A percentile compares a stretch with the other conserved stretches of the same genome.
These are phyloP conservation scores for Yarrowia deformans DNA, from an alignment of 805 yeast species.

Conservation along the genomic window DNA sequence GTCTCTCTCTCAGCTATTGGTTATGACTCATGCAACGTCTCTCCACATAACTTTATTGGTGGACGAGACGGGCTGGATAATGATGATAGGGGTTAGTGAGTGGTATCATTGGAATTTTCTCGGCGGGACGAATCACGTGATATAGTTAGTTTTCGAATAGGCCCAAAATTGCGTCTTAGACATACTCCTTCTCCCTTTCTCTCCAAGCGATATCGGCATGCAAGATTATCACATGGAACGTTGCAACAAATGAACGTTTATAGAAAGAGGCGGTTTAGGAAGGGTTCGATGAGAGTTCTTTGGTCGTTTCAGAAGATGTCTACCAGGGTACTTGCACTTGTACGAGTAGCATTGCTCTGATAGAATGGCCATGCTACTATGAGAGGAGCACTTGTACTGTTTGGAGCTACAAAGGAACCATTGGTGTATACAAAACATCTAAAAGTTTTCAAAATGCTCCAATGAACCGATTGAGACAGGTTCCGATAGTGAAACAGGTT, in stretches of 20 bases:
- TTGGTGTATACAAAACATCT: no score
- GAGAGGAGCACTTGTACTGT: no score
- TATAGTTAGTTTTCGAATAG: neutral
- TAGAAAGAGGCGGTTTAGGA: no score
- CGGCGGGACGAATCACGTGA: neutral
- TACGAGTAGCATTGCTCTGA: no score
- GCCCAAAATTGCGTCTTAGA: neutral
- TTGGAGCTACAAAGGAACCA: no score
- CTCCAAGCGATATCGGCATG: constrained; percentile 36
- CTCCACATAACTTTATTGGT: constrained; percentile 13
- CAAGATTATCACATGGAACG: constrained; percentile 5
- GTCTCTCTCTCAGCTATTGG: neutral
- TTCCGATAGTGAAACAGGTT: no score
- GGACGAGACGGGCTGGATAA: neutral
- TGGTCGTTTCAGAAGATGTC: no score
- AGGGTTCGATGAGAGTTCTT: no score
- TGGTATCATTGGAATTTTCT: neutral
- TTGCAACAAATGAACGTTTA: neutral
- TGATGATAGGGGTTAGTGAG: neutral
- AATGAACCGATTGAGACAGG: no score
- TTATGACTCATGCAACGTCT: constrained; percentile 24
- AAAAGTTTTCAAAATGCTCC: no score
- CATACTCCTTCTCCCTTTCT: neutral
- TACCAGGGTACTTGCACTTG: no score
- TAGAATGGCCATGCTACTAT: no score